Evolutionary conservation across 2,329 filamentous ascomycete species (phyloP).

Genomic region (Cephalotrichum gorgonifer): DNA sequence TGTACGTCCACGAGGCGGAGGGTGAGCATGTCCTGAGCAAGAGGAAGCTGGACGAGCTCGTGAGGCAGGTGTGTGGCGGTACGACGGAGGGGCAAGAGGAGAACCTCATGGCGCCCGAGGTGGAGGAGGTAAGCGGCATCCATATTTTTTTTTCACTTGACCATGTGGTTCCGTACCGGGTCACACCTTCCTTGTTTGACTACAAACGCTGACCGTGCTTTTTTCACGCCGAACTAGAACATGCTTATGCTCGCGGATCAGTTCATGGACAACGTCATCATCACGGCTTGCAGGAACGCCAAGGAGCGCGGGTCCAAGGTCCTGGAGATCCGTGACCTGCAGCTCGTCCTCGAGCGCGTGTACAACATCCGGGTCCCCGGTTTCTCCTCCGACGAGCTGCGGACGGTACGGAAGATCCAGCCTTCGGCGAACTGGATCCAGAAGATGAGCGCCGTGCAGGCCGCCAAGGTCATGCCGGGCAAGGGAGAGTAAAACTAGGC

Average conservation of each 20-base stretch:
- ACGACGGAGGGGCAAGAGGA: constrained; percentile 61
- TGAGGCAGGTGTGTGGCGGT: constrained; percentile 83
- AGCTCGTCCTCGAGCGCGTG: constrained; percentile 71
- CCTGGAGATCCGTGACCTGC: constrained; percentile 79
- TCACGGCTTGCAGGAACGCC: constrained; percentile 78
- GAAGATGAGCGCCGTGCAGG: constrained; percentile 95
- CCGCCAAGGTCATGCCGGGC: constrained; percentile 70
- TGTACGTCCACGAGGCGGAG: constrained; percentile 81
- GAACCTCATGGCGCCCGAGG: constrained; percentile 77
- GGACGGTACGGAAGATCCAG: constrained; percentile 87
- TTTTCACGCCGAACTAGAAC: constrained; percentile 45
- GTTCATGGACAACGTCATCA: constrained; percentile 86
- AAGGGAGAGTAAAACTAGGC: constrained; percentile 40
- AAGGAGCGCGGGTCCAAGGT: constrained; percentile 87
- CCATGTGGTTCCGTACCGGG: no score
- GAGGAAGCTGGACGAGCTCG: constrained; percentile 92
- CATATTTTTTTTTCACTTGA: constrained; percentile 2
- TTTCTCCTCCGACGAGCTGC: constrained; percentile 86
- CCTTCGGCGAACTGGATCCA: constrained; percentile 83
- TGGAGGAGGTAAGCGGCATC: constrained; percentile 65
- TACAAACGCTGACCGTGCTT: background rate
- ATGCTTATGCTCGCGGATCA: constrained; percentile 84
- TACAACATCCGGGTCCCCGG: constrained; percentile 91
- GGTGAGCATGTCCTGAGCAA: constrained; percentile 92
- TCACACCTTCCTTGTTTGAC: background rate